phyloP scores from a whole-genome alignment of 1,284 basidiomycete genomes.

The Rhodotorula sp. region DNA sequence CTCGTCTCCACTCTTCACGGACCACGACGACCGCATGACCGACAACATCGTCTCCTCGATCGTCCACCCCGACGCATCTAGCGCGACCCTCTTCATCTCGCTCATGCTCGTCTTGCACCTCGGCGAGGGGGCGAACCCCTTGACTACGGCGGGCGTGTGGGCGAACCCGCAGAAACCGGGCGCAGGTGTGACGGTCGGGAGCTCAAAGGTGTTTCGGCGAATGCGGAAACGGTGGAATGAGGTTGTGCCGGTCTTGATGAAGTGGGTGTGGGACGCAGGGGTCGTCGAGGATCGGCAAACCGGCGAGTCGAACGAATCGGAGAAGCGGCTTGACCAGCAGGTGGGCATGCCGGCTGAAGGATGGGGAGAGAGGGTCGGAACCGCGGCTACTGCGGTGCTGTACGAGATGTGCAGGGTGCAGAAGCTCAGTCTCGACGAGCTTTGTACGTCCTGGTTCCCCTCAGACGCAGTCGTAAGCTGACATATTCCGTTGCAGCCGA shows the following conservation, averaged over 20 bases:
- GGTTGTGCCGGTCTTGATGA: slow-evolving; percentile 38
- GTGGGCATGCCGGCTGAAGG: slow-evolving; percentile 60
- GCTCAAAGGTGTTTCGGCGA: slow-evolving; percentile 31
- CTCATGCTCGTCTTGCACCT: slow-evolving; percentile 35
- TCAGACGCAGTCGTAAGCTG: background rate
- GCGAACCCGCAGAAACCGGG: background rate
- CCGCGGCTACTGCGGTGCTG: slow-evolving; percentile 62
- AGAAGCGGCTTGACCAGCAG: slow-evolving; percentile 57
- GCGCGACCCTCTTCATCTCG: slow-evolving; percentile 30
- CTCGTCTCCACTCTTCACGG: slow-evolving; percentile 76
- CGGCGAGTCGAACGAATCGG: slow-evolving; percentile 51
- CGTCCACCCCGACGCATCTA: slow-evolving; percentile 56
- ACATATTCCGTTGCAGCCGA: slow-evolving; percentile 55
- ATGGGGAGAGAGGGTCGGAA: slow-evolving; percentile 38
- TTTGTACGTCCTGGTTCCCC: slow-evolving; percentile 56
- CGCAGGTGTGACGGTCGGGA: slow-evolving; percentile 17
- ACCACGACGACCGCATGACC: slow-evolving; percentile 84
- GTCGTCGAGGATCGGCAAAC: slow-evolving; percentile 52
- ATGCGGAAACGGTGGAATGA: slow-evolving; percentile 30
- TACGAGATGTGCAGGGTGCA: slow-evolving; percentile 91
- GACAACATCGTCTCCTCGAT: slow-evolving; percentile 69
- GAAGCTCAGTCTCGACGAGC: slow-evolving; percentile 69
- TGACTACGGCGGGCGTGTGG: slow-evolving; percentile 47
- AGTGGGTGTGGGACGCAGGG: slow-evolving; percentile 29
- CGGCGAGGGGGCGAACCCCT: slow-evolving; percentile 59